phyloP scores from a whole-genome alignment of 331 rosid species.

The Ulmus americana region DNA sequence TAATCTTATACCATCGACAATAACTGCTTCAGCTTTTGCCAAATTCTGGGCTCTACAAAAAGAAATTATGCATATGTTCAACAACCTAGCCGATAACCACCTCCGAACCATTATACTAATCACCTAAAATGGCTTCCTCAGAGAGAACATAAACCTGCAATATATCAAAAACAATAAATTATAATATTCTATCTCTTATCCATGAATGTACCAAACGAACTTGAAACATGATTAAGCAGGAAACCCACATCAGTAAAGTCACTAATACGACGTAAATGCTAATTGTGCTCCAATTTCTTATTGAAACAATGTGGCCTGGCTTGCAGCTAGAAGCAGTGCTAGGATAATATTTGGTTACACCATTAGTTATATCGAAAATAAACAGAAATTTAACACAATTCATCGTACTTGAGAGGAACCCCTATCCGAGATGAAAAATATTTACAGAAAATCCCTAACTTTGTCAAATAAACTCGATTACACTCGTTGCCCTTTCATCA shows the following conservation, averaged over 20 bases:
- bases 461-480: not conserved
- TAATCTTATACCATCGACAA: conserved; percentile 53
- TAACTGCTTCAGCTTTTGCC: conserved; percentile 48
- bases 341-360: not conserved
- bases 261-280: not conserved
- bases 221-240: not conserved
- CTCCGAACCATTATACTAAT: conserved; percentile 34
- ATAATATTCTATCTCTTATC: not conserved
- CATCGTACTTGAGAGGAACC: not conserved
- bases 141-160: conserved; percentile 17
- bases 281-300: not conserved
- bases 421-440: not conserved
- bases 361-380: not conserved
- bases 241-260: not conserved
- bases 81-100: conserved; percentile 50
- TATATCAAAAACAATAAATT: not conserved
- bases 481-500: no score
- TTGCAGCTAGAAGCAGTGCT: not conserved
- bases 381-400: not conserved
- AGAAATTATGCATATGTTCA: conserved; percentile 60
- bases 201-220: not conserved
- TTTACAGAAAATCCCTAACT: not conserved
- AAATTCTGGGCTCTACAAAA: conserved; percentile 44
- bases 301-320: not conserved
- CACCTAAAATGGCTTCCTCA: conserved; percentile 17